These are phyloP conservation scores for Leishmania major DNA, from an alignment of 208 protist species.

Conservation along the genomic window DNA sequence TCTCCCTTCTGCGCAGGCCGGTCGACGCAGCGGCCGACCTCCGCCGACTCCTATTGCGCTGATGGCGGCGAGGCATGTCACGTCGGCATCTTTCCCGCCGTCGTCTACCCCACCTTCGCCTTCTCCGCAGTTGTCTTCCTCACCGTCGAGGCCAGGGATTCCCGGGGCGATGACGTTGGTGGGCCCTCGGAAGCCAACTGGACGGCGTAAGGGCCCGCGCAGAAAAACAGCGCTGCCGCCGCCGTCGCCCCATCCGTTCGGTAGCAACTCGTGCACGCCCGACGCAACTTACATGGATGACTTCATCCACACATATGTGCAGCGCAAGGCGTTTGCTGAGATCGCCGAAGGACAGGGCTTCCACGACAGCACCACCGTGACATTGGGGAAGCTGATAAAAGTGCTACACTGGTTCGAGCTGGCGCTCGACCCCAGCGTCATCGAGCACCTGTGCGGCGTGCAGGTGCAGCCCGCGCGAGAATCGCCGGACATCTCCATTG, in stretches of 20 bases:
- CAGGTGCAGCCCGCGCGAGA: background rate
- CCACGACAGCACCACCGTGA: background rate
- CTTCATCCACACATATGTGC: conserved; percentile 17
- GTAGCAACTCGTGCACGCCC: background rate
- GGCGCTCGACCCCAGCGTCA: conserved; percentile 11
- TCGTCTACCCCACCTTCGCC: background rate
- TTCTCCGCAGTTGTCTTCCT: background rate
- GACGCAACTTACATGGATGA: background rate
- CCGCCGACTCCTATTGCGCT: background rate
- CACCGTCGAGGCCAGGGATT: conserved; percentile 2
- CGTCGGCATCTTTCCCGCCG: background rate
- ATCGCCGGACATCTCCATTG: conserved; percentile 1
- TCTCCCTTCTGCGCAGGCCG: background rate
- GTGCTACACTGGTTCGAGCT: conserved; percentile 26
- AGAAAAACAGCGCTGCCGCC: background rate
- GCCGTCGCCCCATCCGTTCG: background rate
- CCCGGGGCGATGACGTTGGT: background rate
- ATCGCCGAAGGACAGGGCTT: conserved; percentile 4
- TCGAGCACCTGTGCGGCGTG: conserved; percentile 20
- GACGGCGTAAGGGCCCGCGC: background rate
- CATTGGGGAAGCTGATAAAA: conserved; percentile 12
- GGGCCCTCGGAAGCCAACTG: background rate
- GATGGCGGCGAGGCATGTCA: background rate
- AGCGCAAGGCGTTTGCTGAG: conserved; percentile 28
- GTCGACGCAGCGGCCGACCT: background rate